A percentile compares a stretch with the other conserved stretches of the same genome.
Evolutionary conservation across 805 yeast genomes (phyloP).

Genomic region (Metschnikowia rubicola): DNA sequence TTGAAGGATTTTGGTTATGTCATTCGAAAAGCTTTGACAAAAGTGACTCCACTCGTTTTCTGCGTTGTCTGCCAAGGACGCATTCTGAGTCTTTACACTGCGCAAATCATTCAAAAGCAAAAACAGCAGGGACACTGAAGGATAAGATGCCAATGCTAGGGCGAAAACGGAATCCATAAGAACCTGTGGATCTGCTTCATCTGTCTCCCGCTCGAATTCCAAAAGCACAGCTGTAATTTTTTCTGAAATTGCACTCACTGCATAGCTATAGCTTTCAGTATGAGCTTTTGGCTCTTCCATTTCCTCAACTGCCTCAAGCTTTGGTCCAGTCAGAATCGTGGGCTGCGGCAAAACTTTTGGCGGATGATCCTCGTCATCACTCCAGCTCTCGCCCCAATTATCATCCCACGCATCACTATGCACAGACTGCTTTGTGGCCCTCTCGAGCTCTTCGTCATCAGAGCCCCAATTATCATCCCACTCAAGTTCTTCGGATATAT

Average conservation of each 20-base stretch:
- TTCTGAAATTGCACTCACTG: slow-evolving; percentile 18
- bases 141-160: slow-evolving; percentile 32
- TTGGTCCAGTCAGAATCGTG: too few relatives aligned
- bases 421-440: slow-evolving; percentile 2
- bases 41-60: slow-evolving; percentile 22
- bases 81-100: slow-evolving; percentile 18
- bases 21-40: slow-evolving; percentile 17
- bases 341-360: background rate
- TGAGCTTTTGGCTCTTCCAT: too few relatives aligned
- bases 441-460: slow-evolving; percentile 8
- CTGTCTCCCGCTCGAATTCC: slow-evolving; percentile 22
- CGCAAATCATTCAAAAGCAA: slow-evolving; percentile 35
- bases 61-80: slow-evolving; percentile 17
- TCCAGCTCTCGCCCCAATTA: slow-evolving; percentile 17
- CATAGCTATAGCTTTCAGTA: background rate
- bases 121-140: slow-evolving; percentile 30
- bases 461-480: slow-evolving; percentile 20
- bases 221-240: slow-evolving; percentile 21
- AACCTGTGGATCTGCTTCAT: slow-evolving; percentile 16
- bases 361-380: slow-evolving; percentile 6
- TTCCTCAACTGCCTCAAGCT: too few relatives aligned
- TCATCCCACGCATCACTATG: slow-evolving; percentile 15
- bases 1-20: slow-evolving; percentile 16
- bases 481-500: slow-evolving; percentile 9
- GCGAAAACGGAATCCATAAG: slow-evolving; percentile 30